Conservation (phyloP, 2,329 filamentous ascomycete species). For the Apiospora phragmitis region DNA sequence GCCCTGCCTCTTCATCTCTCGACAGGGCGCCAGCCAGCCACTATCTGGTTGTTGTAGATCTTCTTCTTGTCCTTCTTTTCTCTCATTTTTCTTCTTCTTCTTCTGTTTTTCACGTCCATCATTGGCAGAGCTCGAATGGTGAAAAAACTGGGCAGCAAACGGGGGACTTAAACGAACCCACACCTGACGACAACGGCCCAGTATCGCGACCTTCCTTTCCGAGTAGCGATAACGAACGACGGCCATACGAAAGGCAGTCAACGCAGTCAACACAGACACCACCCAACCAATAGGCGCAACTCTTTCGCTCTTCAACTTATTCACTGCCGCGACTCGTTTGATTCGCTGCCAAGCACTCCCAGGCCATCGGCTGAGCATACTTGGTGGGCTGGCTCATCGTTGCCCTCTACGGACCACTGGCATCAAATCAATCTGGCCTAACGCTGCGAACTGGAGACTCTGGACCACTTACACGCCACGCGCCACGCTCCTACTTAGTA, state of each 20-base stretch:
- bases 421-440: neutral
- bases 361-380: neutral
- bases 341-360: neutral
- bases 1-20: neutral
- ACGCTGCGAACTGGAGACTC: neutral
- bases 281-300: neutral
- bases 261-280: neutral
- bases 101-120: neutral
- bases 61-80: neutral
- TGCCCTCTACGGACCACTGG: neutral
- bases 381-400: neutral
- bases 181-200: neutral
- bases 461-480: constrained; percentile 7
- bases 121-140: neutral
- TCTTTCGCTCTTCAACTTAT: neutral
- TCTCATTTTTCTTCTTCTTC: neutral
- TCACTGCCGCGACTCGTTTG: neutral
- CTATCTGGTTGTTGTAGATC: neutral
- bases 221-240: neutral
- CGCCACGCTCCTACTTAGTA: neutral
- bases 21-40: neutral
- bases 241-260: neutral
- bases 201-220: neutral
- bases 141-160: neutral
- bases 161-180: neutral